These are phyloP conservation scores for Combretum micranthum DNA, from an alignment of 345 rosid species.

Conservation along the genomic window DNA sequence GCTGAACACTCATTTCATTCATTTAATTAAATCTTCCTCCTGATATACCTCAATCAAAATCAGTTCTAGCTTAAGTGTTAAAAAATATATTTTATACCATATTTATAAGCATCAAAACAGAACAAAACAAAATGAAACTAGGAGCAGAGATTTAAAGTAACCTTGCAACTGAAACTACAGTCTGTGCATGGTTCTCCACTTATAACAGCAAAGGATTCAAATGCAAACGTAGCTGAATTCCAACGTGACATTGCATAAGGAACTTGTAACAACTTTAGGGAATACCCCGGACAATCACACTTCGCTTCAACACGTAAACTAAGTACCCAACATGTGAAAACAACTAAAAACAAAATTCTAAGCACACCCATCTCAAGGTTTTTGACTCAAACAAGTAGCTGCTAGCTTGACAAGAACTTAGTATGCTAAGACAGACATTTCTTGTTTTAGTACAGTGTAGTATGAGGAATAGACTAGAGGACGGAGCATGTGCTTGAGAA, in stretches of 20 bases:
- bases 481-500: too few relatives aligned
- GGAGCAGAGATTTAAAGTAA: slow-evolving; percentile 13
- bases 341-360: slow-evolving; percentile 2
- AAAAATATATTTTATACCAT: too few relatives aligned
- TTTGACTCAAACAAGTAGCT: too few relatives aligned
- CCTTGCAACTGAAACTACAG: slow-evolving; percentile 72
- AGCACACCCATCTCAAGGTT: too few relatives aligned
- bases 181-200: slow-evolving; percentile 38
- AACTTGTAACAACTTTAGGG: slow-evolving; percentile 58
- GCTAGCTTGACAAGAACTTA: too few relatives aligned
- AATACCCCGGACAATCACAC: slow-evolving; percentile 27
- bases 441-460: too few relatives aligned
- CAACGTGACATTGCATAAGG: slow-evolving; percentile 54
- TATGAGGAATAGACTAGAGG: too few relatives aligned
- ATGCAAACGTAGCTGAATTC: slow-evolving; percentile 58
- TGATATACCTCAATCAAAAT: too few relatives aligned
- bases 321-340: not conserved
- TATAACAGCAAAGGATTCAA: slow-evolving; percentile 42
- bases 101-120: not conserved
- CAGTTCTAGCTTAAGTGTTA: too few relatives aligned
- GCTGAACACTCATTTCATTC: too few relatives aligned
- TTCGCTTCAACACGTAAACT: not conserved
- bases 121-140: slow-evolving; percentile 4
- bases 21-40: too few relatives aligned
- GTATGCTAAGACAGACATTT: too few relatives aligned